A percentile compares a stretch with the other conserved stretches of the same genome.
Conservation (phyloP, 2,329 filamentous ascomycete species). For the Scytalidium sp. region DNA sequence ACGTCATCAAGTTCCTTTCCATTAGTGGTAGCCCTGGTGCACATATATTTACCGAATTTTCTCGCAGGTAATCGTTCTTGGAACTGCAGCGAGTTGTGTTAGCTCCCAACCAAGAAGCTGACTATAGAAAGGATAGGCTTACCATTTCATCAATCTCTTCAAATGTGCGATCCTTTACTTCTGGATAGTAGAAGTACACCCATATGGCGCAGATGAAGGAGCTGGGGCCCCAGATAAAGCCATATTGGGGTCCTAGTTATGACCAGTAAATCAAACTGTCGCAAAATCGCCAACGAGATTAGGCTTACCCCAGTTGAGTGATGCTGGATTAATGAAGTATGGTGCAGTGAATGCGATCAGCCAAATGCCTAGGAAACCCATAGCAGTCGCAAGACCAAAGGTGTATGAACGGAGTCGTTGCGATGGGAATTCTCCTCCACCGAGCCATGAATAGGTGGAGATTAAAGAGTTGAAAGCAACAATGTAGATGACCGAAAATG, state of each 20-base stretch:
- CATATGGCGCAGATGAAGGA: constrained; percentile 35
- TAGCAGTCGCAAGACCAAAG: constrained; percentile 50
- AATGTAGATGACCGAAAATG: constrained; percentile 34
- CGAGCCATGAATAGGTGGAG: constrained; percentile 54
- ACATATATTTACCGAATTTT: constrained; percentile 36
- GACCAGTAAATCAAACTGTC: not conserved
- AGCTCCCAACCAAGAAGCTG: not conserved
- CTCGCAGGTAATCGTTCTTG: constrained; percentile 37
- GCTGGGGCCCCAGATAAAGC: constrained; percentile 53
- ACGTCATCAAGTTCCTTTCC: not conserved
- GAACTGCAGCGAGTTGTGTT: constrained; percentile 14
- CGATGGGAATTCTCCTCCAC: constrained; percentile 54
- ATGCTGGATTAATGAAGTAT: constrained; percentile 55
- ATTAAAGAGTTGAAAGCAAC: constrained; percentile 20
- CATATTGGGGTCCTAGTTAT: constrained; percentile 45
- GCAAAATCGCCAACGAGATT: not conserved
- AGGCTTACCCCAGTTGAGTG: constrained; percentile 45
- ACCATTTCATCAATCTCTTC: constrained; percentile 42
- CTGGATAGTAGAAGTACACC: constrained; percentile 35
- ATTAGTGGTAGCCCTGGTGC: not conserved
- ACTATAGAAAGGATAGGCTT: constrained; percentile 5
- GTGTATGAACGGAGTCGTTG: constrained; percentile 54
- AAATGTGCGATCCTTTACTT: not conserved
- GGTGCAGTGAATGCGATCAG: constrained; percentile 53
- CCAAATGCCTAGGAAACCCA: constrained; percentile 51